phyloP scores from a whole-genome alignment of 1,284 basidiomycete genomes.

The Cryptococcus floricola region DNA sequence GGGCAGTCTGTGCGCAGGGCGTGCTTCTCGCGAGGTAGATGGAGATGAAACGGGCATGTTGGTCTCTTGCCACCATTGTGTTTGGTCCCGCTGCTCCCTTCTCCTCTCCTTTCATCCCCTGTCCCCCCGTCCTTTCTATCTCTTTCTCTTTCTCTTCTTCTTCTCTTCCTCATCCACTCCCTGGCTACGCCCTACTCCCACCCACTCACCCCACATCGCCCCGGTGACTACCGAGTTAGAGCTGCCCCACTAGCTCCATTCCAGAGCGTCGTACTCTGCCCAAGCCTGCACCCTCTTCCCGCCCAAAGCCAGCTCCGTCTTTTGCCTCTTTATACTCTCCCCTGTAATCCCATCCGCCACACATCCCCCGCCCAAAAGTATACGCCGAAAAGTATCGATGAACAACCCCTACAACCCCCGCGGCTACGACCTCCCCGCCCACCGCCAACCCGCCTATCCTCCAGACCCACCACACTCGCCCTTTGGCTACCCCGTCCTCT shows the following conservation, averaged over 20 bases:
- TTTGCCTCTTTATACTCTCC: no score
- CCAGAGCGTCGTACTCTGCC: no score
- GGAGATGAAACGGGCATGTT: not conserved
- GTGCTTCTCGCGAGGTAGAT: no score
- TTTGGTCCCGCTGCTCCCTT: not conserved
- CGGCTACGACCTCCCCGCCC: not conserved
- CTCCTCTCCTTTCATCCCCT: not conserved
- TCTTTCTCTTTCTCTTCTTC: not conserved
- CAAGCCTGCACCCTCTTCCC: no score
- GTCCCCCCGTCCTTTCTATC: not conserved
- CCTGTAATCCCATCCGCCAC: no score
- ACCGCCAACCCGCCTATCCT: slow-evolving; percentile 3
- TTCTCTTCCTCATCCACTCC: no score
- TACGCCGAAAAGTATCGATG: not conserved
- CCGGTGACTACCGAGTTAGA: no score
- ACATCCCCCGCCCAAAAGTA: no score
- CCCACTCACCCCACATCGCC: not conserved
- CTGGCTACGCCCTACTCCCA: no score
- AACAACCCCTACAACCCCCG: slow-evolving; percentile 1
- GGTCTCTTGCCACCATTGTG: not conserved
- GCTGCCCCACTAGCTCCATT: no score
- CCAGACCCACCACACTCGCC: not conserved
- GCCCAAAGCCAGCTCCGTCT: no score
- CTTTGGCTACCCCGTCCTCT: slow-evolving; percentile 10
- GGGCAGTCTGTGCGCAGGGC: no score